Percentiles rank a stretch among this genome's conserved stretches.
These are phyloP conservation scores for Lichtheimia ramosa DNA, from an alignment of 371 early-diverging fungal genomes.

Conservation along the genomic window DNA sequence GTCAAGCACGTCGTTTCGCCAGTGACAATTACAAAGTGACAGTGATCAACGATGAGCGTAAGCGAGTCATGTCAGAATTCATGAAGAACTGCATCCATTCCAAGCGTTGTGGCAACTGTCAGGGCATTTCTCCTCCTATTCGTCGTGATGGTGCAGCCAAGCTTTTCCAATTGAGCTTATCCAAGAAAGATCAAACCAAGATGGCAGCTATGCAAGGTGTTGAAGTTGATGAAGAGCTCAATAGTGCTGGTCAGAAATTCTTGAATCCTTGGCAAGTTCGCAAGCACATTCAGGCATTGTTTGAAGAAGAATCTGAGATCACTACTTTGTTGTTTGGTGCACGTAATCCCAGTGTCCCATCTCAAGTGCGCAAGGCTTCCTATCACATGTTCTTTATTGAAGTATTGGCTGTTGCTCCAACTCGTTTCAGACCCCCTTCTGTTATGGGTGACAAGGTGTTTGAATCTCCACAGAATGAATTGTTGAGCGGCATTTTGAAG, in stretches of 20 bases:
- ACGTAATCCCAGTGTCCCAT: constrained; percentile 57
- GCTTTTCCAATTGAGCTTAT: constrained; percentile 81
- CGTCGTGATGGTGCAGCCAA: constrained; percentile 87
- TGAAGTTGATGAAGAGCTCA: constrained; percentile 7
- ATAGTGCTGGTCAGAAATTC: constrained; percentile 42
- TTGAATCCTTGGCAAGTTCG: constrained; percentile 84
- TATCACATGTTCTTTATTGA: constrained; percentile 96
- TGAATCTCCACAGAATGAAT: constrained; percentile 94
- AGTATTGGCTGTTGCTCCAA: constrained; percentile 93
- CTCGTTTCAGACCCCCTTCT: constrained; percentile 94
- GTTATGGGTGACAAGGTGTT: constrained; percentile 87
- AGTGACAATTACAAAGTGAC: constrained; percentile 66
- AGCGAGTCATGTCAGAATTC: constrained; percentile 75
- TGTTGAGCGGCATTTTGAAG: constrained; percentile 84
- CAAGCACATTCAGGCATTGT: constrained; percentile 74
- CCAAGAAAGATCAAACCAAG: constrained; percentile 64
- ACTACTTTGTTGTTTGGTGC: constrained; percentile 79
- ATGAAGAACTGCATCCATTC: constrained; percentile 55
- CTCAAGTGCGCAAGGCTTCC: constrained; percentile 38
- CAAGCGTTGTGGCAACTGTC: constrained; percentile 81
- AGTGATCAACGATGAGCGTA: constrained; percentile 74
- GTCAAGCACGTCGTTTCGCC: constrained; percentile 30
- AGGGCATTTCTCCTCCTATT: constrained; percentile 76
- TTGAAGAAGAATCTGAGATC: constrained; percentile 72
- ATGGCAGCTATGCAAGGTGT: constrained; percentile 64